Base-by-base conservation (phyloP, 495 filamentous ascomycete genomes). In the Talaromyces wortmannii region DNA sequence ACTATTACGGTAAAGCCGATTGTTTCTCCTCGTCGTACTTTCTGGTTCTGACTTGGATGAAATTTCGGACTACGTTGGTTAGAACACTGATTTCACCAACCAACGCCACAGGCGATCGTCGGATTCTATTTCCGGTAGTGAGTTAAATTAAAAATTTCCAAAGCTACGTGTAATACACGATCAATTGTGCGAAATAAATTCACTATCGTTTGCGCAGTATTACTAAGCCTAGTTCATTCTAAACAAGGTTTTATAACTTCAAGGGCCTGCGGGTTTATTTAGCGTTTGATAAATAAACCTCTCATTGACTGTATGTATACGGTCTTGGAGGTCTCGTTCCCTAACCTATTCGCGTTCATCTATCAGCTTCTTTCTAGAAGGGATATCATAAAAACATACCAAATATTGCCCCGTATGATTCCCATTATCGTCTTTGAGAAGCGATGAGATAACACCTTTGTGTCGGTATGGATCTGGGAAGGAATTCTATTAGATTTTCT, bases 271-370 rank as follows among this genome's bases (percentile, higher is more conserved):
- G 8, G 36, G 36, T 31, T 50, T 50, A 10, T 50, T 17, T 10
- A 50, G 23, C 30, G 32, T 42, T n/a, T 42, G 15, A 30, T 53
- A 53, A 5, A 53, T 53, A 46, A 53, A 53, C 11, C 52, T 45
- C 42, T 53, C 52, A 33, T 53, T 53, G n/a, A 53, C 52, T 2
- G 43, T 53, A 36, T 53, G 52, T 10, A 45, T 13, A 29, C 43
- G 52, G 7, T 53, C 43, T 33, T 16, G 17, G 17, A 53, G 29
- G 30, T 53, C 52, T 45, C 32, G 17, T 45, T 53, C 52, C 42
- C 32, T 30, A 18, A 53, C 52, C 52, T 40, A 40, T 40, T 40
- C 8, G 36, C 13, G 5, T 40, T 40, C 36, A 40, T 10, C 36
- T 40, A 5, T 40, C 36, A 40, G 36, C 8, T 8, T 40, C 36